These are phyloP conservation scores for Omphalea diandra DNA, from an alignment of 441 rosid species.

Conservation along the genomic window DNA sequence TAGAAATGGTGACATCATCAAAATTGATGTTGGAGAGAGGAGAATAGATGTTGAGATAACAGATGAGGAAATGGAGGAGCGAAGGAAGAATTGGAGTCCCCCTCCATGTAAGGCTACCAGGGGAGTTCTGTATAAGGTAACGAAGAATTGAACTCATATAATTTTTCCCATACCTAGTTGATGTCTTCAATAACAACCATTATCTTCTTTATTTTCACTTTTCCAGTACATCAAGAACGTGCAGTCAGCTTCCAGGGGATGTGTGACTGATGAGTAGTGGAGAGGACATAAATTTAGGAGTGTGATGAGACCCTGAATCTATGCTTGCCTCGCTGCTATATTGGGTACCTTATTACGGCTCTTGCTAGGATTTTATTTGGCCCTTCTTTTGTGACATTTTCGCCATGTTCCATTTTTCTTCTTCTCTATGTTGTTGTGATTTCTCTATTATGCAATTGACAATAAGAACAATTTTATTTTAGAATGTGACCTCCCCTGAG, in stretches of 20 bases:
- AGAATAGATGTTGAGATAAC: slow-evolving; percentile 70
- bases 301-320: not conserved
- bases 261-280: slow-evolving; percentile 84
- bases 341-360: no score
- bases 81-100: slow-evolving; percentile 74
- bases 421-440: no score
- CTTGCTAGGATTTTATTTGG: no score
- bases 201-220: slow-evolving; percentile 8
- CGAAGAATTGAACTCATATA: not conserved
- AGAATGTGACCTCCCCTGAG: no score
- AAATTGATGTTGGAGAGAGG: slow-evolving; percentile 63
- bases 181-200: not conserved
- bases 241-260: slow-evolving; percentile 79
- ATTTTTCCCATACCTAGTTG: not conserved
- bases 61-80: slow-evolving; percentile 56
- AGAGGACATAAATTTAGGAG: not conserved
- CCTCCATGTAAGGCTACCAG: slow-evolving; percentile 65
- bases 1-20: slow-evolving; percentile 71
- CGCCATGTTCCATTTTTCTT: no score
- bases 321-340: not conserved
- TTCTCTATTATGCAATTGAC: no score
- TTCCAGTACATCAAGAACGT: slow-evolving; percentile 93
- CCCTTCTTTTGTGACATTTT: no score
- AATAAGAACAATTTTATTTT: no score
- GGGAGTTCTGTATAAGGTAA: slow-evolving; percentile 83